Evolutionary conservation across 2,329 filamentous ascomycete species (phyloP), one percentile per base, ranked within the genome.

Genomic region (Aaosphaeria pasadenensis): DNA sequence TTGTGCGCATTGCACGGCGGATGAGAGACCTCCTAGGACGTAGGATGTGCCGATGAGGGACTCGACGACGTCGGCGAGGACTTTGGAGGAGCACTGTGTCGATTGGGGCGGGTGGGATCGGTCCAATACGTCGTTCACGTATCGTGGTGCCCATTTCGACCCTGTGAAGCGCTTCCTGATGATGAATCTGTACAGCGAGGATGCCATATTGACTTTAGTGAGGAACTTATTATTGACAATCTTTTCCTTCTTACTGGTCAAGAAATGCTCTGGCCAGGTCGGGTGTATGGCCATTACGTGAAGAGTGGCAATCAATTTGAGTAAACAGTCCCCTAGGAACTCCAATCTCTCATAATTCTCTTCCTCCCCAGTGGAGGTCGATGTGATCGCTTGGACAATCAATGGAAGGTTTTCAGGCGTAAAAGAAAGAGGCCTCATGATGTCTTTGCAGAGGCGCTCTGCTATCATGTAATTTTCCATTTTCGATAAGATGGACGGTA

Each of bases 61-160:
- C 64, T 97, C 92, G 0, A 96, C 80, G 0, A 96, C 85, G 59
- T 97, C 92, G 4, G 92, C 92, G 6, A 96, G 78, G 0, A 82
- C 82, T 64, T 97, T 97, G 1, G 84, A 87, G 0, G 89, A 87
- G 33, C 57, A 46, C 49, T 47, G 28, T 5, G 43, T 5, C 1
- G 39, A n/a, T 5, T 36, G 31, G 2, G 31, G 9, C 3, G 30
- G 11, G 17, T 24, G 17, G 3, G 17, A 24, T 24, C 17, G 17
- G 11, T 60, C 29, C 43, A 75, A 51, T 2, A 75, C 59, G 13
- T 80, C 71, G 2, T 71, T 67, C 5, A 81, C 72, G 53, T 88
- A 87, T 0, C 79, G 70, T 0, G 89, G 86, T 2, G 76, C 72
- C 92, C 92, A 97, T 60, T 86, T 88, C 0, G 73, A 67, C 0